Evolutionary conservation across 2,329 filamentous ascomycete genomes (phyloP).

Genomic region (Pestalotiopsis sp.): DNA sequence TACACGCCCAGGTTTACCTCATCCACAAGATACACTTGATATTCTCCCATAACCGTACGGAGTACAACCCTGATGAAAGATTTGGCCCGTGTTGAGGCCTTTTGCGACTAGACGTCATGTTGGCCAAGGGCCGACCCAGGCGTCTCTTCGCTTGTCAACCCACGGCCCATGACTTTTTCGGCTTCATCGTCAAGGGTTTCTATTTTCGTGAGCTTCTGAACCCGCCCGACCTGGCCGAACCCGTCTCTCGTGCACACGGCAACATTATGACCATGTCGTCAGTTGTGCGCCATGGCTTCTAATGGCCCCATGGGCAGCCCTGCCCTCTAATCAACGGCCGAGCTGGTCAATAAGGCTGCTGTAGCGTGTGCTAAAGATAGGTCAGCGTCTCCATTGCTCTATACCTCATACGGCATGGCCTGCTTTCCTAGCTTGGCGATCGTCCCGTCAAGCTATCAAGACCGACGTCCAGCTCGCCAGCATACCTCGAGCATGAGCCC

Average conservation of each 20-base stretch:
- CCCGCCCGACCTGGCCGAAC: not conserved
- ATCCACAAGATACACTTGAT: no score
- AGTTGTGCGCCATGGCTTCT: not conserved
- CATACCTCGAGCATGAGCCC: not conserved
- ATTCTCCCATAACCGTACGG: no score
- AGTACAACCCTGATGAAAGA: no score
- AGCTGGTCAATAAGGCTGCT: constrained; percentile 2
- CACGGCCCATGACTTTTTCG: no score
- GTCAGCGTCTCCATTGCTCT: not conserved
- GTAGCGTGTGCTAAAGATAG: constrained; percentile 12
- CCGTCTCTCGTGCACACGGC: not conserved
- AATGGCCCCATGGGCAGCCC: not conserved
- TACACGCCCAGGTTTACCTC: no score
- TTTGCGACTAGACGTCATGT: no score
- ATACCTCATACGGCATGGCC: not conserved
- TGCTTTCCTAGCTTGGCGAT: not conserved
- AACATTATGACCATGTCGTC: constrained; percentile 6
- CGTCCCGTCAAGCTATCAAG: not conserved
- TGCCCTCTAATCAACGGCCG: constrained; percentile 12
- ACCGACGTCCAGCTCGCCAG: not conserved
- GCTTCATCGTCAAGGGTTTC: not conserved
- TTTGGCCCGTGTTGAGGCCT: no score
- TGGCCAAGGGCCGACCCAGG: no score
- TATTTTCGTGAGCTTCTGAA: not conserved
- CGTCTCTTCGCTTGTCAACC: no score